Evolutionary conservation across 495 filamentous ascomycete species (phyloP).

Genomic region (Xylaria scruposa): DNA sequence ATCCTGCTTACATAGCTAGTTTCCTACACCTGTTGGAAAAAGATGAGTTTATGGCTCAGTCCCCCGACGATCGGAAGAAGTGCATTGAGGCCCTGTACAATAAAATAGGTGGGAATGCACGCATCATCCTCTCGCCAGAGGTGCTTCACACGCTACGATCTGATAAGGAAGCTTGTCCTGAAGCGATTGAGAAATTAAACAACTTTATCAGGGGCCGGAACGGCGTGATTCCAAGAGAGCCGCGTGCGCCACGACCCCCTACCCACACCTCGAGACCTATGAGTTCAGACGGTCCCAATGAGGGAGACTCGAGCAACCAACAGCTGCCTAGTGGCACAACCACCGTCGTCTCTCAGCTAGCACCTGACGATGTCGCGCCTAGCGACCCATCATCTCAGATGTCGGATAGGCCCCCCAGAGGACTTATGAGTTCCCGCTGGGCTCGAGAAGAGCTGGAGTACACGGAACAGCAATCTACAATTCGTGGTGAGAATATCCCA

Average conservation of each 20-base stretch:
- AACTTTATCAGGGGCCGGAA: neutral
- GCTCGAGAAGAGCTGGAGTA: neutral
- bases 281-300: neutral
- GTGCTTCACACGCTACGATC: constrained; percentile 25
- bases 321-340: neutral
- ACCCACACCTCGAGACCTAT: neutral
- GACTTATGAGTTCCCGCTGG: constrained; percentile 13
- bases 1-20: neutral
- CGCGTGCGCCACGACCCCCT: neutral
- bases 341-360: neutral
- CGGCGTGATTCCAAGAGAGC: no score
- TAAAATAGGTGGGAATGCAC: constrained; percentile 20
- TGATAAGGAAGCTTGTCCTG: neutral
- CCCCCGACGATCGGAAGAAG: constrained; percentile 25
- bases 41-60: constrained; percentile 22
- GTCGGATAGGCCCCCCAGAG: neutral
- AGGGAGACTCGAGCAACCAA: neutral
- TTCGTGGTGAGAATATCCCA: constrained; percentile 9
- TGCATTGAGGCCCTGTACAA: constrained; percentile 27
- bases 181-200: constrained; percentile 12
- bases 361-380: neutral
- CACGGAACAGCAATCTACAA: neutral
- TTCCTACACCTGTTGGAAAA: constrained; percentile 21
- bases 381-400: neutral
- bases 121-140: constrained; percentile 23